Evolutionary conservation across 148 eudicot species (phyloP).

Genomic region (Camellia granthamiana): DNA sequence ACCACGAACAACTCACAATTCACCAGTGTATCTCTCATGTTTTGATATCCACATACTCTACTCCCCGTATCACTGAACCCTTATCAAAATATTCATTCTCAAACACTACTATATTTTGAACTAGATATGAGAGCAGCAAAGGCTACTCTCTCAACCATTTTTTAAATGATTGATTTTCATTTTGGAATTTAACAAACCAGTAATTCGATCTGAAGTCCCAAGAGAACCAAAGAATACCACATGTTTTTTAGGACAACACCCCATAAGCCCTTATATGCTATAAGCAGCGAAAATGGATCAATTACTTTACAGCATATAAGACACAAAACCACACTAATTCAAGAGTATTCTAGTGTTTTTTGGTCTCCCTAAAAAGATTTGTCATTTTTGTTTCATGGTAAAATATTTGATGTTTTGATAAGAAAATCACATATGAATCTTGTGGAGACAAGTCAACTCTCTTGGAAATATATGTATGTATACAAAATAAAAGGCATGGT

Average conservation of each 20-base stretch:
- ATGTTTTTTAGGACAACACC: neutral
- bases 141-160: too few species aligned
- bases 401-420: neutral
- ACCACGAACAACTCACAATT: neutral
- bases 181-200: neutral
- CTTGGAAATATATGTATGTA: too few species aligned
- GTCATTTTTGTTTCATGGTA: neutral
- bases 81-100: neutral
- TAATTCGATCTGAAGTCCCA: neutral
- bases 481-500: too few species aligned
- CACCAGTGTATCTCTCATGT: neutral
- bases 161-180: neutral
- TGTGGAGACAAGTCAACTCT: too few species aligned
- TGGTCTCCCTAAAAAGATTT: neutral
- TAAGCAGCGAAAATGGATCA: neutral
- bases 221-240: neutral
- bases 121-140: neutral
- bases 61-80: neutral
- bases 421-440: neutral
- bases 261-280: neutral
- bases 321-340: neutral
- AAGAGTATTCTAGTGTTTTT: neutral
- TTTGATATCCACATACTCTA: neutral
- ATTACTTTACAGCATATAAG: neutral
- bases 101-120: neutral